Evolutionary conservation across 2,329 filamentous ascomycete species (phyloP).

Genomic region (Neonectria ditissima): DNA sequence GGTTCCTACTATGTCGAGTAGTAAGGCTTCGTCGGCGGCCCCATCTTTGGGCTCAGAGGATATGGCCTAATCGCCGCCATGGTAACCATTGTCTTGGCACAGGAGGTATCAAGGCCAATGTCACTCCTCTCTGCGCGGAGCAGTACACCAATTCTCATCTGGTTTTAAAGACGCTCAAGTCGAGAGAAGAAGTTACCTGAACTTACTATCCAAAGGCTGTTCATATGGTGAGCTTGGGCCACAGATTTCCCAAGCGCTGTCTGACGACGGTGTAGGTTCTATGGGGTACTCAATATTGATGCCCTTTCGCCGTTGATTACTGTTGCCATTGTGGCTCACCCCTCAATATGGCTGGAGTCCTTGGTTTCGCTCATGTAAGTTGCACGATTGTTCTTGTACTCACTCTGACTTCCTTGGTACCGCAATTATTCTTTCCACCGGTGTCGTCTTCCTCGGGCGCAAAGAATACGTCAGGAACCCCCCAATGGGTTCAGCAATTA

Average conservation of each 20-base stretch:
- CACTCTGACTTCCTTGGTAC: background rate
- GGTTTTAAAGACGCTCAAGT: conserved; percentile 25
- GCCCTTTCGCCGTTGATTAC: conserved; percentile 28
- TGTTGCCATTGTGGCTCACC: conserved; percentile 26
- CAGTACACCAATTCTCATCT: conserved; percentile 26
- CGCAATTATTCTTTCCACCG: conserved; percentile 21
- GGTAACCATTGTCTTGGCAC: conserved; percentile 25
- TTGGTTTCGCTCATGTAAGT: conserved; percentile 39
- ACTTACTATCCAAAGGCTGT: conserved; percentile 25
- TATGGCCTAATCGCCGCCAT: conserved; percentile 24
- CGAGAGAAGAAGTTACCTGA: conserved; percentile 28
- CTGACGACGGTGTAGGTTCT: conserved; percentile 19
- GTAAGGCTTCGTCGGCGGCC: background rate
- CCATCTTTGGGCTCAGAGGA: background rate
- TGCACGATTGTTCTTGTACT: background rate
- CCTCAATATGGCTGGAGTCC: conserved; percentile 29
- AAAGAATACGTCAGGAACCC: conserved; percentile 24
- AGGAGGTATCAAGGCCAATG: conserved; percentile 29
- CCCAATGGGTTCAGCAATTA: conserved; percentile 23
- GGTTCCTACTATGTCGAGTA: background rate
- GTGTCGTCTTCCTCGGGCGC: conserved; percentile 16
- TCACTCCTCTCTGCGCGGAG: conserved; percentile 26
- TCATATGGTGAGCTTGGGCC: conserved; percentile 20
- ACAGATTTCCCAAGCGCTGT: background rate
- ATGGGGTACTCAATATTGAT: conserved; percentile 30